These are phyloP conservation scores for Penicillium ucsense DNA, from an alignment of 495 filamentous ascomycete species.

Conservation along the genomic window DNA sequence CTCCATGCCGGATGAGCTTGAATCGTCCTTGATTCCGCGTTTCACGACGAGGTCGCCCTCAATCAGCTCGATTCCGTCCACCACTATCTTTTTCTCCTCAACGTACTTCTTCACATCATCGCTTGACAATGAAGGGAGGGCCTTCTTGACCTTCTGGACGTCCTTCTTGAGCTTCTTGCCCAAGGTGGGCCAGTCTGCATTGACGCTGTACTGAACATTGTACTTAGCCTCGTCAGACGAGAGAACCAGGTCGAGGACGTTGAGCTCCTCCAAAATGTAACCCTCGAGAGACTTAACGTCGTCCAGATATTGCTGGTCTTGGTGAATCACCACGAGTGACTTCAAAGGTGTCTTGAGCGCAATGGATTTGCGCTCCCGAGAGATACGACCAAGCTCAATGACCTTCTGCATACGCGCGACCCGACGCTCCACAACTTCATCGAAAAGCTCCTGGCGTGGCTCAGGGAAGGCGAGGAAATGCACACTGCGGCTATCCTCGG, in stretches of 20 bases:
- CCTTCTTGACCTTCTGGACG: slow-evolving; percentile 80
- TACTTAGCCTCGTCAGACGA: slow-evolving; percentile 83
- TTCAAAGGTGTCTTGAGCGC: slow-evolving; percentile 86
- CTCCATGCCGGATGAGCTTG: slow-evolving; percentile 60
- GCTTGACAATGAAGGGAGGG: slow-evolving; percentile 67
- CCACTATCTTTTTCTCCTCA: slow-evolving; percentile 55
- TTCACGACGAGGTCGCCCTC: slow-evolving; percentile 78
- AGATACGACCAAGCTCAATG: slow-evolving; percentile 79
- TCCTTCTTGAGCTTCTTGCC: slow-evolving; percentile 98
- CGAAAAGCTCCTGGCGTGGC: slow-evolving; percentile 78
- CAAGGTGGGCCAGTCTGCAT: slow-evolving; percentile 85
- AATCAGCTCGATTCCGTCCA: slow-evolving; percentile 74
- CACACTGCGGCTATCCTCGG: slow-evolving; percentile 68
- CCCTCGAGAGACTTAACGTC: slow-evolving; percentile 75
- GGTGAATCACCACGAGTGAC: slow-evolving; percentile 81
- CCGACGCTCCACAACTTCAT: slow-evolving; percentile 73
- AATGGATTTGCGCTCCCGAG: slow-evolving; percentile 74
- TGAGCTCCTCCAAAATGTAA: slow-evolving; percentile 87
- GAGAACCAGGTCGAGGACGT: slow-evolving; percentile 75
- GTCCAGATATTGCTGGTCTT: slow-evolving; percentile 70
- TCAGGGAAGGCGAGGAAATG: slow-evolving; percentile 90
- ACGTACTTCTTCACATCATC: slow-evolving; percentile 70
- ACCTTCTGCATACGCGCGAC: slow-evolving; percentile 91
- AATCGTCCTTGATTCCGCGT: slow-evolving; percentile 63
- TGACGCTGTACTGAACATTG: slow-evolving; percentile 79